These are phyloP conservation scores for Cryptococcus sp. DNA, from an alignment of 1,284 basidiomycete genomes.

Conservation along the genomic window DNA sequence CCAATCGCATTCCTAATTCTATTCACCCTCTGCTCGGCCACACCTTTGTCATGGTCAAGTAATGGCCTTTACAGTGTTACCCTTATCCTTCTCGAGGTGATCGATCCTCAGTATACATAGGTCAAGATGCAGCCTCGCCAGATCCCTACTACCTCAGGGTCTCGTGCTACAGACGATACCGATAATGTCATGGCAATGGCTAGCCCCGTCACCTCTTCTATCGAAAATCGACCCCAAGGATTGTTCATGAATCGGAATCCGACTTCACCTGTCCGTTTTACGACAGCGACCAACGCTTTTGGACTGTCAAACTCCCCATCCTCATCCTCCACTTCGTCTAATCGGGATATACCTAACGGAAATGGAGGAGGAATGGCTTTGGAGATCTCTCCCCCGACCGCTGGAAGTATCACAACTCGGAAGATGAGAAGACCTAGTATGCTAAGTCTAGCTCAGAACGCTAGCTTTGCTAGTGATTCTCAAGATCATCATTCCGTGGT, in stretches of 20 bases:
- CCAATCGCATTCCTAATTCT: too few relatives aligned
- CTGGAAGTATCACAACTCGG: slow-evolving; percentile 14
- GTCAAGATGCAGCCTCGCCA: slow-evolving; percentile 12
- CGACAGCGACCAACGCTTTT: slow-evolving; percentile 37
- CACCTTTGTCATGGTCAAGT: too few relatives aligned
- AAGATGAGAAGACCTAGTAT: slow-evolving; percentile 34
- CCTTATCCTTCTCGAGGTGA: too few relatives aligned
- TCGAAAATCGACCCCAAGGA: not conserved
- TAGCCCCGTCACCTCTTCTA: slow-evolving; percentile 2
- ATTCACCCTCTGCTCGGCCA: too few relatives aligned
- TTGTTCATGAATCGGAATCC: slow-evolving; percentile 1
- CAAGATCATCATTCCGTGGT: not conserved
- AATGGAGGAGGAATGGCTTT: not conserved
- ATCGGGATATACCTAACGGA: not conserved
- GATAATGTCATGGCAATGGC: slow-evolving; percentile 10
- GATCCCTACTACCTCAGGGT: slow-evolving; percentile 7
- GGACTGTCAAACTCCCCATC: slow-evolving; percentile 22
- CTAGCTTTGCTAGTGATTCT: slow-evolving; percentile 1
- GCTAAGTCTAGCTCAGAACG: slow-evolving; percentile 27
- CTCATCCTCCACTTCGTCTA: slow-evolving; percentile 14
- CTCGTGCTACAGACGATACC: not conserved
- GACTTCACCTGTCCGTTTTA: slow-evolving; percentile 24
- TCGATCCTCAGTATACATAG: too few relatives aligned
- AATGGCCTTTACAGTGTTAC: too few relatives aligned
- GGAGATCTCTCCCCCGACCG: slow-evolving; percentile 14